Conservation (phyloP, 2,329 filamentous ascomycete genomes). For the Colletotrichum karsti region DNA sequence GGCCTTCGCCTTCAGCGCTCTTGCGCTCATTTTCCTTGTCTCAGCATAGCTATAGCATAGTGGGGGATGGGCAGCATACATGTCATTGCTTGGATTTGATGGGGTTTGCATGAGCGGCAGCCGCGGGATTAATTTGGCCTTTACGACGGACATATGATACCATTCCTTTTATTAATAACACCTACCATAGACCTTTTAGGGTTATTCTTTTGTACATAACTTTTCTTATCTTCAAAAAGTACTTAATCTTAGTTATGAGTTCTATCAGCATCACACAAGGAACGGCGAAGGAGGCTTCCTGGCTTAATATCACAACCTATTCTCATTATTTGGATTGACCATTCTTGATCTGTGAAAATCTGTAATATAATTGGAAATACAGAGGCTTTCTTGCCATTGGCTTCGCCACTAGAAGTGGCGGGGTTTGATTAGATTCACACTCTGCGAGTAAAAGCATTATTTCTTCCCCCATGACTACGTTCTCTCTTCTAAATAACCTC, state of each 20-base stretch:
- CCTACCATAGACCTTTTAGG: background rate
- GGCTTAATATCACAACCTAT: background rate
- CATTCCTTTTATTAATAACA: background rate
- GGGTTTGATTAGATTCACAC: no score
- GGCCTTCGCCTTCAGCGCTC: background rate
- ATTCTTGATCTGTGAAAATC: no score
- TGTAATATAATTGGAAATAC: no score
- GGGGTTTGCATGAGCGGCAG: background rate
- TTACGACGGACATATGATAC: background rate
- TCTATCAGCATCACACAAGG: background rate
- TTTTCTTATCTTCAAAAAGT: background rate
- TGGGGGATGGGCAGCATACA: background rate
- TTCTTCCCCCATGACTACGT: no score
- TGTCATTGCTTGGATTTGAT: background rate
- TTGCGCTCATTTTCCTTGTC: conserved; percentile 13
- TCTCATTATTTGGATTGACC: background rate
- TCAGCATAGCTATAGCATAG: background rate
- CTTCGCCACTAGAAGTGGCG: no score
- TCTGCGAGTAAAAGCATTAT: no score
- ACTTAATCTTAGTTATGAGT: background rate
- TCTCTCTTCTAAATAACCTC: no score
- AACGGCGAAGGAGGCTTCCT: background rate
- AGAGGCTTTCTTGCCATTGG: no score
- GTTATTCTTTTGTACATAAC: background rate
- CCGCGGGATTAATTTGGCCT: background rate